Conservation (phyloP, 768 basidiomycete genomes). For the Leucocoprinus sp. region DNA sequence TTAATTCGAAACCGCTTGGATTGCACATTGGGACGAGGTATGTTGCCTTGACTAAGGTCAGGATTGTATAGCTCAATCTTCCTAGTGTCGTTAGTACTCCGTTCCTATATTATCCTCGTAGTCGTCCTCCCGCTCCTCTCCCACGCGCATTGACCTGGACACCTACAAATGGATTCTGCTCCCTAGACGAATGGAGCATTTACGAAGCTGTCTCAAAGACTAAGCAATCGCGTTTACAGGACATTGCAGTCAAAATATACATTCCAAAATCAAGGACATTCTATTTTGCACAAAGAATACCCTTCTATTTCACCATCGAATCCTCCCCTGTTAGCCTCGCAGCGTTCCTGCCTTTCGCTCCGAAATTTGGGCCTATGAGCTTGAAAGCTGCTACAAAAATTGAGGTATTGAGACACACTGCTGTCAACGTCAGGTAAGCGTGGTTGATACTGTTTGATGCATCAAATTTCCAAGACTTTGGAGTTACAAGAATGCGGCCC, state of each 20-base stretch:
- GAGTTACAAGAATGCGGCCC: conserved; percentile 39
- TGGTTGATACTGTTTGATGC: not conserved
- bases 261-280: conserved; percentile 55
- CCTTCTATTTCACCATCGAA: conserved; percentile 57
- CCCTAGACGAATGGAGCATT: conserved; percentile 40
- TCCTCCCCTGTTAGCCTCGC: conserved; percentile 50
- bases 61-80: conserved; percentile 8
- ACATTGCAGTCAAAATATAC: conserved; percentile 37
- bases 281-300: conserved; percentile 49
- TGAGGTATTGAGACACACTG: conserved; percentile 58
- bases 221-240: conserved; percentile 28
- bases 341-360: conserved; percentile 52
- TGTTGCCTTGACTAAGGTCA: conserved; percentile 13
- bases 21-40: conserved; percentile 47
- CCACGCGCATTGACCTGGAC: conserved; percentile 15
- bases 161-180: conserved; percentile 31
- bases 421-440: conserved; percentile 53
- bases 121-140: conserved; percentile 51
- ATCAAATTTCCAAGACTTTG: not conserved
- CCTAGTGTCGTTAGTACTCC: conserved; percentile 47
- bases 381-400: conserved; percentile 39
- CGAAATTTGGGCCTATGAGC: conserved; percentile 28
- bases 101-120: conserved; percentile 60
- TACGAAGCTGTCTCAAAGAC: conserved; percentile 34
- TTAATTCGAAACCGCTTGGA: conserved; percentile 47